These are phyloP conservation scores for Abrus pulchellus DNA, from an alignment of 306 rosid genomes.

Conservation along the genomic window DNA sequence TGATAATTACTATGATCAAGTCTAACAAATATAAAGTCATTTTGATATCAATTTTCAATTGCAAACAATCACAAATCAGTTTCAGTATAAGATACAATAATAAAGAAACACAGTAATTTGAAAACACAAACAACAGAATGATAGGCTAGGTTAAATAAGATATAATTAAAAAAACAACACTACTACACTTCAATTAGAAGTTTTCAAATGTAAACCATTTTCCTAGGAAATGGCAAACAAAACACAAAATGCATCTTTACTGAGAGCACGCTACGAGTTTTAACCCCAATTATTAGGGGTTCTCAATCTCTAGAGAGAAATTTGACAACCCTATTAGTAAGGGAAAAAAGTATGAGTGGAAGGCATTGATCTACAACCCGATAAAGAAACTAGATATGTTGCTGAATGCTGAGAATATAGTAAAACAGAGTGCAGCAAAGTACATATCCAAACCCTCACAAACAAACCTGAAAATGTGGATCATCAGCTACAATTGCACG, in stretches of 20 bases:
- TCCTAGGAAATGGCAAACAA: background rate
- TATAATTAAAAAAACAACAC: background rate
- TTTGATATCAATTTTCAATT: background rate
- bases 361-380: background rate
- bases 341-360: background rate
- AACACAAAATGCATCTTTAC: background rate
- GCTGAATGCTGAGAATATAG: slow-evolving; percentile 23
- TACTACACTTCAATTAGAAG: background rate
- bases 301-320: slow-evolving; percentile 25
- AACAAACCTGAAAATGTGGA: slow-evolving; percentile 96
- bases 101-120: background rate
- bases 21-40: background rate
- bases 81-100: background rate
- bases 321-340: background rate
- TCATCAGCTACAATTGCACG: slow-evolving; percentile 97
- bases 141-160: background rate
- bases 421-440: background rate
- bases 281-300: slow-evolving; percentile 18
- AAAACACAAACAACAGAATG: background rate
- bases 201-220: background rate
- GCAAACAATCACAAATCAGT: background rate
- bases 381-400: slow-evolving; percentile 5
- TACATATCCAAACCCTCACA: slow-evolving; percentile 23
- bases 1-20: slow-evolving; percentile 1
- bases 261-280: background rate